These are phyloP conservation scores for Metrosideros polymorpha DNA, from an alignment of 441 rosid species.

Conservation along the genomic window DNA sequence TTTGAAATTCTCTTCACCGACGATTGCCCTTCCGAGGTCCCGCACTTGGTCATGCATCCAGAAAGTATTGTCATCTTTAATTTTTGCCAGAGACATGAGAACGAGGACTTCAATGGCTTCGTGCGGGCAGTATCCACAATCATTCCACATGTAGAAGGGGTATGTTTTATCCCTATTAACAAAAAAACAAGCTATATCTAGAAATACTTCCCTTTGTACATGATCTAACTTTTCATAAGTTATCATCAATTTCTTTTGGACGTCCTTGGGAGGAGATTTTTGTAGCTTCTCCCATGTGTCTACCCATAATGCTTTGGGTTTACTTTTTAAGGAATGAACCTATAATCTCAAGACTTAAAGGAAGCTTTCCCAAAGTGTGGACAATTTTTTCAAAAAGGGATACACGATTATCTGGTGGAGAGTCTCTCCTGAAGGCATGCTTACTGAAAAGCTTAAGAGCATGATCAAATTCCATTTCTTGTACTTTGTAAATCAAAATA, in stretches of 20 bases:
- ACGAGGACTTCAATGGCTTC: background rate
- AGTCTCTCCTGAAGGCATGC: background rate
- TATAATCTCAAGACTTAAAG: background rate
- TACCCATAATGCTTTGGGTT: fast-evolving
- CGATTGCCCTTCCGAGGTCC: background rate
- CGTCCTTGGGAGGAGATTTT: background rate
- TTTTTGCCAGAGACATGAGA: background rate
- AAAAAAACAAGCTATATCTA: background rate
- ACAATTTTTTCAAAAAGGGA: fast-evolving
- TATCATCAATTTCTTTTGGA: background rate
- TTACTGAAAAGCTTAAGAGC: background rate
- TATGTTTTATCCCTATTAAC: background rate
- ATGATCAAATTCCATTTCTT: background rate
- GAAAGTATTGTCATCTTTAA: background rate
- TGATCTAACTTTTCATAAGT: background rate
- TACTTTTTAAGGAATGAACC: fast-evolving
- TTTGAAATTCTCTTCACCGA: background rate
- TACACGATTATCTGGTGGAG: background rate
- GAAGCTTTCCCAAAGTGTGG: background rate
- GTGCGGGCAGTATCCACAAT: background rate
- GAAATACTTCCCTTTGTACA: background rate
- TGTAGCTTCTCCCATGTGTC: background rate
- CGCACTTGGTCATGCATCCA: background rate
- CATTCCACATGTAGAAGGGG: background rate
- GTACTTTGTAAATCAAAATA: background rate